Percentiles rank a stretch among this genome's conserved stretches.
These are phyloP conservation scores for Apiospora malaysiana DNA, from an alignment of 2,329 filamentous ascomycete species.

Conservation along the genomic window DNA sequence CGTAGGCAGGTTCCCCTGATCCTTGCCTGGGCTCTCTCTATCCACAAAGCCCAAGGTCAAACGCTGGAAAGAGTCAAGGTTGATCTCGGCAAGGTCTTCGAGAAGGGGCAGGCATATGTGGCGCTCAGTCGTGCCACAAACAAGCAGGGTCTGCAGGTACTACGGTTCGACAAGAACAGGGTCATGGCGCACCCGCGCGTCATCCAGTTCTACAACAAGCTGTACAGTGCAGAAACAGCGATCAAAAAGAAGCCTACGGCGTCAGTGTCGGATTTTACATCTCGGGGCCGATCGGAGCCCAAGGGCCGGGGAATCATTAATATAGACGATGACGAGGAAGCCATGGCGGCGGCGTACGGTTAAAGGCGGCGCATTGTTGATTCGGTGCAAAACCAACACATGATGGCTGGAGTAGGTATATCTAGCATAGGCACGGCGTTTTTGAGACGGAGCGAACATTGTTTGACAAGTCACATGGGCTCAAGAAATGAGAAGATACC, in stretches of 20 bases:
- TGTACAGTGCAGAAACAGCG: slow-evolving; percentile 74
- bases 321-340: slow-evolving; percentile 58
- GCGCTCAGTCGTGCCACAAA: slow-evolving; percentile 91
- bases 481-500: background rate
- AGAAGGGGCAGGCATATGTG: slow-evolving; percentile 97
- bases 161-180: slow-evolving; percentile 86
- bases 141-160: slow-evolving; percentile 85
- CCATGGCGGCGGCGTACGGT: slow-evolving; percentile 53
- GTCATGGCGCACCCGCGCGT: slow-evolving; percentile 95
- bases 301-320: slow-evolving; percentile 30
- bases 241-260: slow-evolving; percentile 37
- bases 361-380: slow-evolving; percentile 33
- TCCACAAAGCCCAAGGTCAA: slow-evolving; percentile 97
- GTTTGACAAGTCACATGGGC: background rate
- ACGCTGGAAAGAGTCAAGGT: slow-evolving; percentile 94
- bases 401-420: background rate
- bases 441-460: background rate
- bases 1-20: slow-evolving; percentile 86
- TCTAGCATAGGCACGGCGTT: slow-evolving; percentile 11
- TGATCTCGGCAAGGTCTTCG: slow-evolving; percentile 88
- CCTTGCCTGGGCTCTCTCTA: slow-evolving; percentile 94
- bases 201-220: slow-evolving; percentile 80
- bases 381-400: background rate
- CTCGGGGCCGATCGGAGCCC: slow-evolving; percentile 36
- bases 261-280: slow-evolving; percentile 49